Base-by-base conservation (phyloP, 2,329 filamentous ascomycete species). In the Penicillium sp. region DNA sequence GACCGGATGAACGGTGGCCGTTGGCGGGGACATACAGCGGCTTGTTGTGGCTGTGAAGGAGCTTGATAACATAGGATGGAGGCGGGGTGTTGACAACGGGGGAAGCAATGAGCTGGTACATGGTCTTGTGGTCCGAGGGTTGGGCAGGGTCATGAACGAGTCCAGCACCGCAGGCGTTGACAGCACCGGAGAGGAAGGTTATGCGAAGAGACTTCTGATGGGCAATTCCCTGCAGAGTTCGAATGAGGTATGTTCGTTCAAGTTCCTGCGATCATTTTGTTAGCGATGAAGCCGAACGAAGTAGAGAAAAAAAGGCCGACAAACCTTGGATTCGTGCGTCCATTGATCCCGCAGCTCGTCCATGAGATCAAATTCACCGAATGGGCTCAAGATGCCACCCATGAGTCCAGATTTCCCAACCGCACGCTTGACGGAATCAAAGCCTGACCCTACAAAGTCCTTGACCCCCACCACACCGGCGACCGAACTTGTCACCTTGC, bases 61-160 rank as follows among this genome's bases (percentile, higher is more conserved):
- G 82, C 71, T 95, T 95, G 62, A 97, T 81, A 38, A 97, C 86
- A 74, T 96, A 96, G 60, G 82, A 83, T 43, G 87, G 83, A 2
- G 90, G 88, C 0, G 94, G 92, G 0, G 89, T 88, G 42, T 95
- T 95, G 48, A 97, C 92, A 54, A 99, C 90, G 6, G 91, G 86
- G 3, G 91, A 92, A 1, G 92, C 87, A 69, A 97, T 96, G 69
- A 99, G 82, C 72, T 99, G 94, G 76, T 97, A 99, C 92, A 99
- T 99, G 25, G 94, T 96, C 76, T 97, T 99, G 80, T 97, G 91
- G 72, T 97, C 91, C 35, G 84, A 85, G 0, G 92, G 92, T 69
- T 94, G 90, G 18, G 88, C 82, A 0, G 94, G 94, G 73, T 99
- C 94, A 72, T 99, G 94, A 1, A 99, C 85, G 10, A 99, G 82